Evolutionary conservation across 192 early-diverging fungal genomes (phyloP).

Genomic region (Gamsiella multidivaricata): DNA sequence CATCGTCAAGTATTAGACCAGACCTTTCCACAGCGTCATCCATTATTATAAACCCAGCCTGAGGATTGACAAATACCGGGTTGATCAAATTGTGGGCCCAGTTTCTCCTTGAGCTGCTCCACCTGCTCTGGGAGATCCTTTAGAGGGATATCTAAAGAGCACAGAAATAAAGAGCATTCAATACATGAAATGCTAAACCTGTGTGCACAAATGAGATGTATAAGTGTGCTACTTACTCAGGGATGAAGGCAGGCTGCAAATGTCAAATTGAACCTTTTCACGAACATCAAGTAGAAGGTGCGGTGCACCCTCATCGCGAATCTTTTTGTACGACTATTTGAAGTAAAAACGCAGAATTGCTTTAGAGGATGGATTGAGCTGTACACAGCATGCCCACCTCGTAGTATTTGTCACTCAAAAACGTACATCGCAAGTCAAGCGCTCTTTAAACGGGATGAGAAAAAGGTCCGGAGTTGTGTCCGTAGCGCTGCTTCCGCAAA

Average conservation of each 20-base stretch:
- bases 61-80: too few species aligned
- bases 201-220: neutral
- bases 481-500: slow-evolving; percentile 83
- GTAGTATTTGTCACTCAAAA: neutral
- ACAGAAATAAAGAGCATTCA: neutral
- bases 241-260: slow-evolving; percentile 79
- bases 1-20: too few species aligned
- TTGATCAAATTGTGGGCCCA: neutral
- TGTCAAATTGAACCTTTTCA: slow-evolving; percentile 84
- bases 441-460: slow-evolving; percentile 22
- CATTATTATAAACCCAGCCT: too few species aligned
- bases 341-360: neutral
- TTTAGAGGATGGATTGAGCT: neutral
- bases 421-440: slow-evolving; percentile 38
- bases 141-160: slow-evolving; percentile 64
- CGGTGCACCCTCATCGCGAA: slow-evolving; percentile 47
- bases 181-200: neutral
- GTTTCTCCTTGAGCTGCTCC: slow-evolving; percentile 50
- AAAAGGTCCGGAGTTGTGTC: slow-evolving; percentile 70
- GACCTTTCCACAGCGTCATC: too few species aligned
- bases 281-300: slow-evolving; percentile 93
- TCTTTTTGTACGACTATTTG: slow-evolving; percentile 58
- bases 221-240: slow-evolving; percentile 58
- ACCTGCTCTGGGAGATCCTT: slow-evolving; percentile 58
- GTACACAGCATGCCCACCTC: too few species aligned